Evolutionary conservation across 805 yeast species (phyloP), one percentile per base, ranked within the genome.

Genomic region (Priceomyces castillae): DNA sequence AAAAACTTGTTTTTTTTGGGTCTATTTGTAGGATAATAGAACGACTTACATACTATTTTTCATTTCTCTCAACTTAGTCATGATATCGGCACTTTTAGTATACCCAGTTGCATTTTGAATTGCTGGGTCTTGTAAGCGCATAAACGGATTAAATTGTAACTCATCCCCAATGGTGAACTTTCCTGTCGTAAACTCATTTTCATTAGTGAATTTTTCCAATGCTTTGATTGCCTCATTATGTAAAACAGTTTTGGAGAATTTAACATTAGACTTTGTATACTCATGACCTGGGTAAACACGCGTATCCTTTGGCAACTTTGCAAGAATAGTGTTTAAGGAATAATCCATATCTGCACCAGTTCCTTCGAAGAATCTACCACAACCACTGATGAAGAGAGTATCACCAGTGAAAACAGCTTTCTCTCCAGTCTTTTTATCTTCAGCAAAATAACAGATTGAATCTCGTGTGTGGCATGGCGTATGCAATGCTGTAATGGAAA

Each of bases 401-500:
- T 94, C 99, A 10, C 99, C 99, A 0, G 97, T 88, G 67, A 94
- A 89, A 1, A 94, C 90, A 3, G 85, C 90, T 49, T 72, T 73
- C 52, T 89, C 80, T 26, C 73, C 75, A 0, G 90, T 79, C 28
- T 62, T 59, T n/a, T 61, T 52, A 59, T 92, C 98, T 37, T 70
- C 69, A 0, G 78, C 89, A 54, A 65, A 85, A 64, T 89, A 94
- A 59, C 98, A 92, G 47, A 94, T 86, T 2, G 96, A 88, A 65
- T 94, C 99, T 64, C 86, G 94, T 0, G 99, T 94, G 63, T 94
- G 99, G 60, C 99, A 94, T 3, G 99, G 99, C 0, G 99, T 94
- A 64, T 92, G 92, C 31, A 92, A 71, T 0, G 97, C 95, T 1
- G 83, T 81, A 40, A 90, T 77, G 14, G 78, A 73, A 40, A 92